Base-by-base conservation (phyloP, 1,284 basidiomycete genomes). In the Kalmanozyma brasiliensis region DNA sequence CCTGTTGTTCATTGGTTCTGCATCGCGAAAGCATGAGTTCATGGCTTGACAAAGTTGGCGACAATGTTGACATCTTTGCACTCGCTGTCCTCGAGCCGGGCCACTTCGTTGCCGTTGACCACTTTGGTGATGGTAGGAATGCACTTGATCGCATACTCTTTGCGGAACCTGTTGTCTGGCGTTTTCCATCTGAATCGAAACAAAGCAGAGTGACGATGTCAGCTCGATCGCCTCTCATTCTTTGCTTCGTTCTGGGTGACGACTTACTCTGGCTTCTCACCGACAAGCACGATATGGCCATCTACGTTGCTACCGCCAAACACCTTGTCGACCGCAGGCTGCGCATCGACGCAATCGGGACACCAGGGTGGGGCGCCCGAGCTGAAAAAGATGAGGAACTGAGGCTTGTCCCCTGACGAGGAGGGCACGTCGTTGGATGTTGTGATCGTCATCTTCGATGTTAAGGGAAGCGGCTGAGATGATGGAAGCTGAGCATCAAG, bases 381-480 rank as follows among this genome's bases (percentile, higher is more conserved):
- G 45, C 66, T 69, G 60, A 73, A 76, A 45, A 67, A 76, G 59
- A 76, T 56, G 51, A 76, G 52, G 30, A 38, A 73, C 9, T 61
- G 62, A 2, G 52, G 38, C 13, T 22, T 24, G 22, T 5, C n/a
- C 16, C 40, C 51, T 19, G 36, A 36, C 2, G 53, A 4, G 3
- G 52, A 34, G 29, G 57, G 55, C 3, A 52, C 40, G 22, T 51
- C 30, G 47, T 24, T 59, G 6, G 56, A 59, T 14, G 42, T 49
- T 34, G 60, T 55, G 10, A 69, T 19, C 22, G 66, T 63, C 66
- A 69, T 70, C 3, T 4, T 38, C 42, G 20, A 11, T 14, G n/a
- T n/a, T n/a, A n/a, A n/a, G n/a, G n/a, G n/a, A n/a, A n/a, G n/a
- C n/a, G n/a, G n/a, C 29, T 19, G n/a, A 16, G 24, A 24, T 26